phyloP scores from a whole-genome alignment of 352 stramenopile species.

The Phytopythium montanum region DNA sequence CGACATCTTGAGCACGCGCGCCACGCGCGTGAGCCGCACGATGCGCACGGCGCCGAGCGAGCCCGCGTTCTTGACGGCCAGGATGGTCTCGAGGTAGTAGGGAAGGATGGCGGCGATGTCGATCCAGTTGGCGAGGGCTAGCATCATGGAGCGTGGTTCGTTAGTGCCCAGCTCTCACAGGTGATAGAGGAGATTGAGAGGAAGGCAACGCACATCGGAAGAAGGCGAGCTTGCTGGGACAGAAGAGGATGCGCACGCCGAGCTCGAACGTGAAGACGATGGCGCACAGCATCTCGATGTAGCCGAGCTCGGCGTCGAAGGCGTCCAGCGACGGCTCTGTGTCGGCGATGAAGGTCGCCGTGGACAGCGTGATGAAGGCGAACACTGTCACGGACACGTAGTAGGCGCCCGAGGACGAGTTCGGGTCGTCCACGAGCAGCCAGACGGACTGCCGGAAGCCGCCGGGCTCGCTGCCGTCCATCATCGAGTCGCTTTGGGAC shows the following conservation, averaged over 20 bases:
- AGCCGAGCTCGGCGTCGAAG: conserved; percentile 27
- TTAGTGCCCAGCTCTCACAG: background rate
- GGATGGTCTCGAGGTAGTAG: conserved; percentile 75
- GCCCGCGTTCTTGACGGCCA: conserved; percentile 59
- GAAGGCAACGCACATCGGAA: conserved; percentile 36
- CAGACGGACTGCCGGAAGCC: conserved; percentile 26
- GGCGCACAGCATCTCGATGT: conserved; percentile 47
- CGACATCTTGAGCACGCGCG: conserved; percentile 85
- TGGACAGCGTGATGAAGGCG: conserved; percentile 62
- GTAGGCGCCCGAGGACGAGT: conserved; percentile 55
- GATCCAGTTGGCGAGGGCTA: conserved; percentile 80
- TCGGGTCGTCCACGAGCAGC: conserved; percentile 65
- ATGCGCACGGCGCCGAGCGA: conserved; percentile 78
- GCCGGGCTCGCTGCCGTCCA: conserved; percentile 8
- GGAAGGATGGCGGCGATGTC: conserved; percentile 82
- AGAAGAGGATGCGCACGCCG: conserved; percentile 36
- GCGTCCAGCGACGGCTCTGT: conserved; percentile 44
- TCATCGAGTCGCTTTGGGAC: conserved; percentile 5
- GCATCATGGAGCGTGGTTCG: background rate
- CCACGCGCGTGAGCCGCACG: conserved; percentile 77
- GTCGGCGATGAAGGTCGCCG: conserved; percentile 62
- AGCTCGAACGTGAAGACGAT: conserved; percentile 66
- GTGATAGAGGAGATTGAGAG: too few species aligned
- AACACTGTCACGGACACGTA: conserved; percentile 64
- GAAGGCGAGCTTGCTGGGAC: conserved; percentile 47